Base-by-base conservation (phyloP, 129 eudicot genomes). In the Escallonia herrerae region DNA sequence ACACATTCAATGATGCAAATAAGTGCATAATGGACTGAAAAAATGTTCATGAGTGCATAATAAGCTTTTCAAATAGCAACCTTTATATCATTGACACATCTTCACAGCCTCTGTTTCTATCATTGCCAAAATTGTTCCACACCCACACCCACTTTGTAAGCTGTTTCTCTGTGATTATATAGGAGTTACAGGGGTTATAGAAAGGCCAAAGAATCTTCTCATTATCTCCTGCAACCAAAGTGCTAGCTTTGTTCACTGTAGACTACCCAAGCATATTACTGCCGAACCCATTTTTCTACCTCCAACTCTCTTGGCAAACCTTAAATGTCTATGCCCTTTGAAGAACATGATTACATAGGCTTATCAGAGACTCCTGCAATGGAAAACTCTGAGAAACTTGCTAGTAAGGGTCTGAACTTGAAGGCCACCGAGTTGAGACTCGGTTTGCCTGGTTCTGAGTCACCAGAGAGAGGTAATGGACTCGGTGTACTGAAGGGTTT, bases 351-450 rank as follows among this genome's bases (percentile, higher is more conserved):
- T 76, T 76, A 77, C 79, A 81, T 81, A 76, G 79, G 77, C 56
- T 73, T 76, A 67, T 76, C 81, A 66, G 84, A 74, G 44, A 76
- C 55, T 58, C 48, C 79, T 72, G 61, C 60, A 47, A 82, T 73
- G 87, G 85, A 86, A 74, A 76, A 43, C 72, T 69, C 69, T 78
- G 83, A 73, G 39, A 85, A 68, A 60, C 56, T 60, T 42, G 65
- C 63, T 51, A 71, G 33, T 13, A 79, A 73, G 54, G 78, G 66
- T 73, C 68, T 90, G 57, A 86, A 83, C 80, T 75, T 86, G 51
- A 81, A 86, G 64, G 97, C 95, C 41, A 86, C 97, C 49, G 97
- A 90, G 76, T 63, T 90, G 45, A 82, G 97, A 39, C 83, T 90
- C 4, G 95, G 97, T 8, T 78, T 90, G 61, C 97, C 95, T 14